A percentile compares a stretch with the other conserved stretches of the same genome.
phyloP scores from a whole-genome alignment of 2,329 filamentous ascomycete species.

The Fusarium heterosporum region DNA sequence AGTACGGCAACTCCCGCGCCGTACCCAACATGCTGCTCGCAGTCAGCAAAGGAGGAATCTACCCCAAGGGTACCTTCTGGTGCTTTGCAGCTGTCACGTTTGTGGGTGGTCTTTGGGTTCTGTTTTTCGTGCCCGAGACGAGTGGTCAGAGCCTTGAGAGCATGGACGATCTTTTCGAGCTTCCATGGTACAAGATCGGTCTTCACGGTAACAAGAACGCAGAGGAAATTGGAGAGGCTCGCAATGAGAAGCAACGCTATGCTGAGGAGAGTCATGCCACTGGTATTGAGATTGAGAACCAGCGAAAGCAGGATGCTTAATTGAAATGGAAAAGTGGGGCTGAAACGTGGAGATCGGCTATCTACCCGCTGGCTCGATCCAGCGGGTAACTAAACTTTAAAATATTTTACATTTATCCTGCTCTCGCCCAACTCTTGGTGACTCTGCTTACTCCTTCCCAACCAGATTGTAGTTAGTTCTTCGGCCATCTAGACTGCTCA shows the following conservation, averaged over 20 bases:
- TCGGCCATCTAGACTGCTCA: too few species aligned
- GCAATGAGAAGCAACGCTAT: constrained; percentile 59
- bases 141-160: constrained; percentile 73
- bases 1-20: constrained; percentile 81
- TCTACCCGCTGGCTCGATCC: too few species aligned
- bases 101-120: constrained; percentile 76
- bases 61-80: constrained; percentile 78
- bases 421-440: too few species aligned
- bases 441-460: too few species aligned
- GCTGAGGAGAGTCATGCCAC: constrained; percentile 49
- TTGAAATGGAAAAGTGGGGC: neutral
- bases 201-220: constrained; percentile 65
- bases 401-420: too few species aligned
- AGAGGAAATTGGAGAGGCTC: constrained; percentile 57
- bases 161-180: constrained; percentile 77
- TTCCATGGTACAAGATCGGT: constrained; percentile 82
- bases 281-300: constrained; percentile 53
- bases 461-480: too few species aligned
- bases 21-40: constrained; percentile 79
- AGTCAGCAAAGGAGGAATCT: constrained; percentile 59
- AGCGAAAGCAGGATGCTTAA: constrained; percentile 41
- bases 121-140: constrained; percentile 79
- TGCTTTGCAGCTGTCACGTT: constrained; percentile 78
- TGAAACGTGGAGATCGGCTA: too few species aligned
- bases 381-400: too few species aligned